Percentiles rank a stretch among this genome's conserved stretches.
Conservation (phyloP, 169 alveolate genomes). For the Theileria sp. region DNA sequence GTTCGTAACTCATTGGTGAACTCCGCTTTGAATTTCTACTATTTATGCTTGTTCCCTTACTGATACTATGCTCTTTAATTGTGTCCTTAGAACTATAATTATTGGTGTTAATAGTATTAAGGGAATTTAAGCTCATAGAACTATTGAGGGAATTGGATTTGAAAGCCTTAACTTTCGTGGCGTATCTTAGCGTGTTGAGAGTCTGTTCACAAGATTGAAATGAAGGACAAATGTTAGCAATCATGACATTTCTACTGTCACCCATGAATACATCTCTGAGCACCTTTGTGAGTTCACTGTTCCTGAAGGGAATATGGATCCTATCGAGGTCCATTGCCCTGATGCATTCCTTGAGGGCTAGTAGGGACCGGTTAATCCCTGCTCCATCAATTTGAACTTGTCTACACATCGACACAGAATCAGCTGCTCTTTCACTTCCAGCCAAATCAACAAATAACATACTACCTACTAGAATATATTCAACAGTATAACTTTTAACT, state of each 20-base stretch:
- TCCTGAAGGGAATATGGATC: constrained; percentile 98
- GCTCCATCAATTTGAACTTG: constrained; percentile 98
- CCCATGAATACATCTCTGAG: constrained; percentile 94
- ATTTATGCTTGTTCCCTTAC: background rate
- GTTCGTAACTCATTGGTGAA: background rate
- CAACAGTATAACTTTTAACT: background rate
- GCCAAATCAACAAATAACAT: constrained; percentile 97
- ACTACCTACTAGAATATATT: constrained; percentile 77
- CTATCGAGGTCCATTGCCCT: constrained; percentile 97
- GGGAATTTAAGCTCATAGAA: background rate
- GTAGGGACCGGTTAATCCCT: constrained; percentile 95
- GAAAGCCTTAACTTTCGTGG: constrained; percentile 94
- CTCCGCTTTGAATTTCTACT: background rate
- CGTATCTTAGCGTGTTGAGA: constrained; percentile 95
- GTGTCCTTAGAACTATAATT: background rate
- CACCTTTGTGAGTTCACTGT: constrained; percentile 93
- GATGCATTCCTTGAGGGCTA: constrained; percentile 98
- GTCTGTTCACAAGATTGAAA: constrained; percentile 96
- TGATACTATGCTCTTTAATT: background rate
- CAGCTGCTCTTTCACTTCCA: constrained; percentile 99
- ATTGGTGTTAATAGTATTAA: background rate
- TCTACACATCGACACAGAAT: constrained; percentile 91
- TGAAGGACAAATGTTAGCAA: constrained; percentile 97
- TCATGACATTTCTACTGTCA: constrained; percentile 94
- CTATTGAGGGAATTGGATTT: constrained; percentile 50